Evolutionary conservation across 2,329 filamentous ascomycete genomes (phyloP), one percentile per base, ranked within the genome.

Genomic region (Ceratocystiopsis sp.): DNA sequence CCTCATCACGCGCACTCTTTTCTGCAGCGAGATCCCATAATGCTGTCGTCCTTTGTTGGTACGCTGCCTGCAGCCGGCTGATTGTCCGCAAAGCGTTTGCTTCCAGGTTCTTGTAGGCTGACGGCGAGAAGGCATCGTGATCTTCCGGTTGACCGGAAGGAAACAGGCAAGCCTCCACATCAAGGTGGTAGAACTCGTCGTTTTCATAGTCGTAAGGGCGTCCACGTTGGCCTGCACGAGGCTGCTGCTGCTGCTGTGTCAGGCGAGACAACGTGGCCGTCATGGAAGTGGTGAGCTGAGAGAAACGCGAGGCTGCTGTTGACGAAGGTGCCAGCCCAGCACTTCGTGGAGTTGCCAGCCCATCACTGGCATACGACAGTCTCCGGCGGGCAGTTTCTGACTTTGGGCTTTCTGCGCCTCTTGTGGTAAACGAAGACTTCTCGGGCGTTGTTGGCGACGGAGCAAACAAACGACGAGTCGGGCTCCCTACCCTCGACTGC

Each of bases 71-170:
- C 49, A 78, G 68, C 53, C 63, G 68, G 18, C 59, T 61, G 19
- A 80, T 55, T 5, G 78, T 57, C 4, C 70, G 68, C 5, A 62
- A 60, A 3, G 76, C 75, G 45, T 73, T 75, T 48, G 61, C 57
- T 45, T 73, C 71, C n/a, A 78, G 61, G 53, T 73, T 77, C 54
- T 74, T 75, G 58, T 68, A 79, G 11, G 69, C 68, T 0, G 69
- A 64, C 0, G 73, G 73, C 1, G 73, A 75, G 54, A 75, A 74
- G 1, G 67, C 53, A 36, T 74, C 68, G 35, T 62, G 57, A 13
- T 67, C 62, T 0, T 52, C 50, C 1, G 68, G 60, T 0, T 60
- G 52, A 2, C 61, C 60, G 1, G 57, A 48, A 0, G 73, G 70
- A 46, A 69, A 75, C 13, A 79, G 63, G 0, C 68, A 67, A 1